These are phyloP conservation scores for Ophiostoma populinum DNA, from an alignment of 2,329 filamentous ascomycete genomes.

Conservation along the genomic window DNA sequence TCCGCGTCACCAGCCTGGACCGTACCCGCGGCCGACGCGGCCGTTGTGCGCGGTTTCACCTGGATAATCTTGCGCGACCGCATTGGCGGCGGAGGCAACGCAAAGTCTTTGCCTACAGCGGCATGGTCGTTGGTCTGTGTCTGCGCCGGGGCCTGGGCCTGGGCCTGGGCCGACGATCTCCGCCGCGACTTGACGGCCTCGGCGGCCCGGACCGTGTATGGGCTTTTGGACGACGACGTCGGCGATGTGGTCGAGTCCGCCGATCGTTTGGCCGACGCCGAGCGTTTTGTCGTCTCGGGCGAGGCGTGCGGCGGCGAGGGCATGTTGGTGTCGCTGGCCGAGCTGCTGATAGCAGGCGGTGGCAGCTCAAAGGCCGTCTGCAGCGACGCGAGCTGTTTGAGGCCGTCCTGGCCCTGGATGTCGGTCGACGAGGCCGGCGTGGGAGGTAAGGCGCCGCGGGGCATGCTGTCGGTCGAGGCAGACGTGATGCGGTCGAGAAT, in stretches of 20 bases:
- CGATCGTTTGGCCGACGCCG: neutral
- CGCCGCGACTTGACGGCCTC: constrained; percentile 34
- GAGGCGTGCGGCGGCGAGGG: too few species aligned
- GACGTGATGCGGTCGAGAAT: neutral
- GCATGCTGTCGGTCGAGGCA: constrained; percentile 30
- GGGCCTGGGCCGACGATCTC: constrained; percentile 21
- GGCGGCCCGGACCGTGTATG: constrained; percentile 15
- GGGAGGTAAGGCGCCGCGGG: constrained; percentile 47
- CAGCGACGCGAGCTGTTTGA: constrained; percentile 38
- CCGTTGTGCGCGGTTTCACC: constrained; percentile 56
- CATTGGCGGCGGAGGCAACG: constrained; percentile 80
- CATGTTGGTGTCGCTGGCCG: constrained; percentile 18
- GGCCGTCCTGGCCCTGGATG: constrained; percentile 54
- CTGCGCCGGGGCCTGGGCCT: constrained; percentile 1
- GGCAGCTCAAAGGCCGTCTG: constrained; percentile 61
- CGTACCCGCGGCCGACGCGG: constrained; percentile 11
- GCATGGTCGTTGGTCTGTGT: too few species aligned
- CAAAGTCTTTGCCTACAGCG: constrained; percentile 54
- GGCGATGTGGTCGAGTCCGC: neutral
- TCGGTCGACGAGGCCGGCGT: constrained; percentile 70
- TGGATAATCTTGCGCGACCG: constrained; percentile 92
- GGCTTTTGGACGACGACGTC: constrained; percentile 1
- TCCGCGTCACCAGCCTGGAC: neutral
- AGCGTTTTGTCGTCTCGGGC: neutral
- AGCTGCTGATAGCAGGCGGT: constrained; percentile 47